Evolutionary conservation across 352 stramenopile species (phyloP).

Genomic region (Thalassiosira hispida): DNA sequence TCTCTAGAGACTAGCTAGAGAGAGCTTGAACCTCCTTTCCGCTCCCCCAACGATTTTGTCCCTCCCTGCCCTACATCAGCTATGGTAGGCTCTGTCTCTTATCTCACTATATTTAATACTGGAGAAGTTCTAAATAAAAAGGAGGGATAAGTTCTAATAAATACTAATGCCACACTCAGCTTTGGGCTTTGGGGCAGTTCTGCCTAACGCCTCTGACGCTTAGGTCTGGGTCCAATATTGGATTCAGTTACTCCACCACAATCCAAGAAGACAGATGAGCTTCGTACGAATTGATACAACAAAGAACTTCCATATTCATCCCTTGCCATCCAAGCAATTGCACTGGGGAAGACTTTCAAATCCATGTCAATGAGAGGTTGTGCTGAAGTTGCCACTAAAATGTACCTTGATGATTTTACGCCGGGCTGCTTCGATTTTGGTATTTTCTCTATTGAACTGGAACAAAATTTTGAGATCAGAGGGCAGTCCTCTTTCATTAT

Average conservation of each 20-base stretch:
- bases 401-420: constrained; percentile 15
- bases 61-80: no score
- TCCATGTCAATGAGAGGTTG: constrained; percentile 19
- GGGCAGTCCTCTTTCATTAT: neutral
- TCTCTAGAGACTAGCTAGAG: no score
- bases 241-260: neutral
- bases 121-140: no score
- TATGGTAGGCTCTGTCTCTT: no score
- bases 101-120: no score
- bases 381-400: constrained; percentile 3
- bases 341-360: neutral
- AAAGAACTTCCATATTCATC: neutral
- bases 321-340: constrained; percentile 17
- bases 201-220: no score
- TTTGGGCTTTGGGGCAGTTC: no score
- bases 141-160: no score
- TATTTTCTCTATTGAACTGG: neutral
- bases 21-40: no score
- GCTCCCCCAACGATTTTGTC: no score
- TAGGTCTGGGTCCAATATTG: no score
- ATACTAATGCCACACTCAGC: no score
- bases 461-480: neutral
- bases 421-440: constrained; percentile 3
- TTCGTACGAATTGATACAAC: neutral
- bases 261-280: neutral